Conservation (phyloP, 2,329 filamentous ascomycete genomes). For the Penicillium sp. region DNA sequence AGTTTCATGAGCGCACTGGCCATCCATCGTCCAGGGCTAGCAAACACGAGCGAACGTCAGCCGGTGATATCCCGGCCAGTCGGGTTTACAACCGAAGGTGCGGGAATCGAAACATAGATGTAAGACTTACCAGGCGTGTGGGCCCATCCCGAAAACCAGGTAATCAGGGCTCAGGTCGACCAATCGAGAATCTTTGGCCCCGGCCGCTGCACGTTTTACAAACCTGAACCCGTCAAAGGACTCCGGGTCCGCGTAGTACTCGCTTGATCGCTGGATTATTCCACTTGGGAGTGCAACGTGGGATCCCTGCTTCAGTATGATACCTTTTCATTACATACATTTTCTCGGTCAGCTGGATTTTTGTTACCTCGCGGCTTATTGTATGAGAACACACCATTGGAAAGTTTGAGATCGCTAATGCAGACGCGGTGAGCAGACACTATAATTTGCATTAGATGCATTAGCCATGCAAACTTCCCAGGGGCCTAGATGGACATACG, state of each 20-base stretch:
- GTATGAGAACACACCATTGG: conserved; percentile 16
- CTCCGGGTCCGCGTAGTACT: conserved; percentile 15
- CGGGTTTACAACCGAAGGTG: conserved; percentile 15
- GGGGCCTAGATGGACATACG: conserved; percentile 15
- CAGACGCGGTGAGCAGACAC: conserved; percentile 25
- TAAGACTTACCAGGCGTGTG: conserved; percentile 23
- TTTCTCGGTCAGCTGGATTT: neutral
- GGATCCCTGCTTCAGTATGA: conserved; percentile 20
- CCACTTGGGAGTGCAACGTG: conserved; percentile 21
- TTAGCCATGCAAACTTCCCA: conserved; percentile 2
- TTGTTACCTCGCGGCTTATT: neutral
- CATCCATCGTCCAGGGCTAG: conserved; percentile 24
- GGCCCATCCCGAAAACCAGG: conserved; percentile 24
- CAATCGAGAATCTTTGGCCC: conserved; percentile 12
- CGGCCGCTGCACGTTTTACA: conserved; percentile 16
- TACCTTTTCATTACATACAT: conserved; percentile 9
- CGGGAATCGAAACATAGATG: no score
- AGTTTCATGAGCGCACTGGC: conserved; percentile 22
- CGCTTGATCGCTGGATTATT: conserved; percentile 17
- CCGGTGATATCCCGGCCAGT: conserved; percentile 8
- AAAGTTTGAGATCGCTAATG: conserved; percentile 13
- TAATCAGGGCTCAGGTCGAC: conserved; percentile 24
- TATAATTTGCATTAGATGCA: conserved; percentile 3
- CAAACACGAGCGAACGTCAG: conserved; percentile 15
- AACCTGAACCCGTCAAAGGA: conserved; percentile 23